Base-by-base conservation (phyloP, 352 stramenopile genomes). In the Phytophthora ramorum region DNA sequence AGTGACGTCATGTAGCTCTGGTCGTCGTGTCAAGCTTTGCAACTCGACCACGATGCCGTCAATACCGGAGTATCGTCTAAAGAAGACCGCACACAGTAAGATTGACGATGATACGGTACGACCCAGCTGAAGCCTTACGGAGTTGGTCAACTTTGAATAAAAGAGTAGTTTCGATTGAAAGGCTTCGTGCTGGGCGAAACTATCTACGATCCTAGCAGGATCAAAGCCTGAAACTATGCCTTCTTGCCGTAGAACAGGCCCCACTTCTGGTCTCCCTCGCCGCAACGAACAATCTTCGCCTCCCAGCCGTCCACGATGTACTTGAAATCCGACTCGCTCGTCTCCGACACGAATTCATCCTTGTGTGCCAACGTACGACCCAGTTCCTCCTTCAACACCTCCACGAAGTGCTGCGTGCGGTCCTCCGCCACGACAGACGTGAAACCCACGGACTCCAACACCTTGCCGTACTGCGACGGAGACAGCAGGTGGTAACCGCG, bases 241-340 rank as follows among this genome's bases (percentile, higher is more conserved):
- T 92, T 92, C 41, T 82, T 61, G 41, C 66, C 83, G 64, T 85
- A 81, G 43, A 92, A 91, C 56, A 92, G 65, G n/a, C 83, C 83
- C 83, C 83, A 92, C 63, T 90, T 90, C 68, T 92, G 83, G 34
- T 92, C 81, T 13, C 83, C 83, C 1, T 92, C 83, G 1, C 58
- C 79, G 14, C 81, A 91, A 34, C 83, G 79, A 50, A 89, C 72
- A 22, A 92, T 65, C 66, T 92, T 92, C 24, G 79, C 63, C 61
- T 90, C 58, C 83, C 83, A 92, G 35, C 83, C 81, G 34, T 86
- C 71, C 16, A 92, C 79, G 30, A 92, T 92, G 56, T 82, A 84
- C 50, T 82, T 52, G 57, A 87, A 91, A 56, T 92, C 83, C 41
- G 85, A 44, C 44, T 79, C 79, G 32, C 79, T 89, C 63, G 81